A percentile compares a stretch with the other conserved stretches of the same genome.
Conservation (phyloP, 495 filamentous ascomycete genomes). For the Penicillium cosmopolitanum region DNA sequence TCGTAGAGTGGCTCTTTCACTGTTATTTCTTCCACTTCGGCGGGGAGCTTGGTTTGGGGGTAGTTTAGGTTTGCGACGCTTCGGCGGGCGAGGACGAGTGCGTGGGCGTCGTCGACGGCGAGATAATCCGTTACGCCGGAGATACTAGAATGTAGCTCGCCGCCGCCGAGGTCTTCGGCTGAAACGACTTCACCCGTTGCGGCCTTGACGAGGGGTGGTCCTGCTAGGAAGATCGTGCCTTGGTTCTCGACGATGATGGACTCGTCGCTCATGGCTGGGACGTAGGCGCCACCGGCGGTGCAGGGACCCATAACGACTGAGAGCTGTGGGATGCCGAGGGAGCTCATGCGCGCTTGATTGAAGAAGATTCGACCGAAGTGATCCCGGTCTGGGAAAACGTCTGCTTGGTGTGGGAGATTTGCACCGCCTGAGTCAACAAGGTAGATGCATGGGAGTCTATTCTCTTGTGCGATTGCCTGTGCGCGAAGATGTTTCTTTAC, state of each 20-base stretch:
- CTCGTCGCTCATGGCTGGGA: constrained; percentile 97
- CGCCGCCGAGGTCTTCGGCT: constrained; percentile 92
- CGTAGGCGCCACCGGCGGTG: constrained; percentile 94
- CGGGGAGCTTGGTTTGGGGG: constrained; percentile 49
- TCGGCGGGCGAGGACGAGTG: constrained; percentile 81
- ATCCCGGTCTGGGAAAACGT: constrained; percentile 93
- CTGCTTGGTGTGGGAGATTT: constrained; percentile 93
- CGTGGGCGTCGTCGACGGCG: constrained; percentile 92
- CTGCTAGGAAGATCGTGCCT: constrained; percentile 95
- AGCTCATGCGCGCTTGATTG: constrained; percentile 90
- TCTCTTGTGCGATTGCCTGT: constrained; percentile 89
- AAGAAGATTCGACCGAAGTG: constrained; percentile 98
- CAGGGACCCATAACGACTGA: constrained; percentile 98
- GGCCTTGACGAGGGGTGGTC: constrained; percentile 93
- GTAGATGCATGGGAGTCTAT: constrained; percentile 87
- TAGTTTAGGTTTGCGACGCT: constrained; percentile 89
- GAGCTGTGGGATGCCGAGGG: constrained; percentile 87
- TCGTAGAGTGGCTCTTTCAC: constrained; percentile 80
- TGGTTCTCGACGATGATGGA: constrained; percentile 94
- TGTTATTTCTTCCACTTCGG: constrained; percentile 27
- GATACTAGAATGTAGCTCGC: constrained; percentile 85
- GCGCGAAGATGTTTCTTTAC: constrained; percentile 97
- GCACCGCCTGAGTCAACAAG: constrained; percentile 95
- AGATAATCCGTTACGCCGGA: constrained; percentile 97
- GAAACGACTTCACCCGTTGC: constrained; percentile 93